These are phyloP conservation scores for Psilocybe subaeruginosa DNA, from an alignment of 768 basidiomycete species.

Conservation along the genomic window DNA sequence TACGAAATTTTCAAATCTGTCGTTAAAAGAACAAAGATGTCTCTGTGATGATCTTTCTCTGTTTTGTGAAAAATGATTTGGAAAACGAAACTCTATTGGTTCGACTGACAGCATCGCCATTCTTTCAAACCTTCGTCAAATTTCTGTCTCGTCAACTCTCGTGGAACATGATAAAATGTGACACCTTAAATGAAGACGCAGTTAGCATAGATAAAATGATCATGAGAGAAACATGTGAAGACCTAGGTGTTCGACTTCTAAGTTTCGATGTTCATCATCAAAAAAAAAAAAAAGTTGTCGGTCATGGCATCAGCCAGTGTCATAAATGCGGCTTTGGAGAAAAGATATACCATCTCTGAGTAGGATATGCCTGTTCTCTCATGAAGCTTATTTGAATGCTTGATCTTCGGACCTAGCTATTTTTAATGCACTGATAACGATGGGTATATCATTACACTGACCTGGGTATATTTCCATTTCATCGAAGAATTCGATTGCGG, in stretches of 20 bases:
- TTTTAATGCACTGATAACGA: not conserved
- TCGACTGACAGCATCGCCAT: slow-evolving; percentile 62
- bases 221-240: slow-evolving; percentile 8
- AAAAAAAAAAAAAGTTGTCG: slow-evolving; percentile 55
- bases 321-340: not conserved
- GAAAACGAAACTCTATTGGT: not conserved
- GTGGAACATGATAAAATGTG: slow-evolving; percentile 73
- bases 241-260: slow-evolving; percentile 66
- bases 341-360: slow-evolving; percentile 66
- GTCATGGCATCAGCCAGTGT: not conserved
- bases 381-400: slow-evolving; percentile 78
- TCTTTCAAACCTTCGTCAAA: slow-evolving; percentile 73
- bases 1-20: too few species aligned
- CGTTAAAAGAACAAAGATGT: not conserved
- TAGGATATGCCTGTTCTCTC: slow-evolving; percentile 77
- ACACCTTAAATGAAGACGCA: slow-evolving; percentile 53
- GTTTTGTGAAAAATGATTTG: not conserved
- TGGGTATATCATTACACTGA: slow-evolving; percentile 20
- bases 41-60: not conserved
- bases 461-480: slow-evolving; percentile 78
- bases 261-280: slow-evolving; percentile 70
- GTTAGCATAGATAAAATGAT: not conserved
- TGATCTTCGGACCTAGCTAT: slow-evolving; percentile 70
- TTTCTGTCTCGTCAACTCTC: slow-evolving; percentile 59
- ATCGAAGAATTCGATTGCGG: slow-evolving; percentile 67